These are phyloP conservation scores for Eutreptiella sp. DNA, from an alignment of 208 protist genomes.

Conservation along the genomic window DNA sequence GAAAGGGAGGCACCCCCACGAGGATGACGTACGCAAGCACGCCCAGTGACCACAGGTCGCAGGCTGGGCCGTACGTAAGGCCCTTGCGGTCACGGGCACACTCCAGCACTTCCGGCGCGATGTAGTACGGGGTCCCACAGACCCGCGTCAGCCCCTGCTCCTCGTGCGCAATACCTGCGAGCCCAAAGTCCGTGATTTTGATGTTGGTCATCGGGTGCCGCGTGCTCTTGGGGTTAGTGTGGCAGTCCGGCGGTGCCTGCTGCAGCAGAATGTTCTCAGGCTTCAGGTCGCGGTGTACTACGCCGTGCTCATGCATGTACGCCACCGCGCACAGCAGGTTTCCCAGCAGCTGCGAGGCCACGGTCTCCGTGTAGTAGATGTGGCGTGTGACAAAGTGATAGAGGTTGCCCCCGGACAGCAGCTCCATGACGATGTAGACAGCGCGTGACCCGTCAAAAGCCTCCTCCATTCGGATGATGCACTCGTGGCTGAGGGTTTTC, in stretches of 20 bases:
- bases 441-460: slow-evolving; percentile 33
- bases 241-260: too few relatives aligned
- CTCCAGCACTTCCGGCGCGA: slow-evolving; percentile 38
- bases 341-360: slow-evolving; percentile 29
- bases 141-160: slow-evolving; percentile 11
- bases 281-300: slow-evolving; percentile 44
- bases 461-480: slow-evolving; percentile 46
- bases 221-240: too few relatives aligned
- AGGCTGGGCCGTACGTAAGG: too few relatives aligned
- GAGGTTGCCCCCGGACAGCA: slow-evolving; percentile 44
- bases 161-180: slow-evolving; percentile 15
- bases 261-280: slow-evolving; percentile 42
- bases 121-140: slow-evolving; percentile 41
- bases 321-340: slow-evolving; percentile 32
- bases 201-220: slow-evolving; percentile 16
- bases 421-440: slow-evolving; percentile 50
- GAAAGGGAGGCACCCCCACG: slow-evolving; percentile 35
- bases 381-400: slow-evolving; percentile 40
- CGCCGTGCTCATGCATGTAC: slow-evolving; percentile 33
- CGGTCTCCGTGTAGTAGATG: slow-evolving; percentile 34
- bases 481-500: slow-evolving; percentile 35
- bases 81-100: slow-evolving; percentile 17
- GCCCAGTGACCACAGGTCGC: slow-evolving; percentile 20
- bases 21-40: slow-evolving; percentile 39
- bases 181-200: slow-evolving; percentile 36